Evolutionary conservation across 768 basidiomycete genomes (phyloP).

Genomic region (Calocybe cyanea): DNA sequence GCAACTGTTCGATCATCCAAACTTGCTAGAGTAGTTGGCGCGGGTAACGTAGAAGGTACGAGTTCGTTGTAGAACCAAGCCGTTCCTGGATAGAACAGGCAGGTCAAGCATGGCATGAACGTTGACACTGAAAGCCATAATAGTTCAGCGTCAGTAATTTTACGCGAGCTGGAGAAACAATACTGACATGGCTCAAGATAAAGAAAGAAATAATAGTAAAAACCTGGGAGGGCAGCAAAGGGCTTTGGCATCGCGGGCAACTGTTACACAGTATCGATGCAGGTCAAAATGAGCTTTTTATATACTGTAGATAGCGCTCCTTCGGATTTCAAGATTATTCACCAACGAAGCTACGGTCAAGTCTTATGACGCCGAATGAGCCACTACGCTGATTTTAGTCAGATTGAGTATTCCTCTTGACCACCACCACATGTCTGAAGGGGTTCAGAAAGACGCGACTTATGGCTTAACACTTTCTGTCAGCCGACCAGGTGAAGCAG

Average conservation of each 20-base stretch:
- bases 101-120: constrained; percentile 31
- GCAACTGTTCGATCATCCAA: constrained; percentile 53
- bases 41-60: constrained; percentile 41
- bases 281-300: no score
- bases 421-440: constrained; percentile 11
- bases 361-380: background rate
- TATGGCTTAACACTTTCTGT: constrained; percentile 11
- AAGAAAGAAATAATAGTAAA: constrained; percentile 60
- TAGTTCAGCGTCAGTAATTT: background rate
- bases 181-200: constrained; percentile 60
- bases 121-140: constrained; percentile 32
- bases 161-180: background rate
- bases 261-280: no score
- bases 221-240: constrained; percentile 59
- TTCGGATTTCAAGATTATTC: no score
- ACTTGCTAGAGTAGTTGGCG: constrained; percentile 18
- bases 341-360: background rate
- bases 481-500: constrained; percentile 7
- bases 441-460: constrained; percentile 8
- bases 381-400: constrained; percentile 1
- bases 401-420: constrained; percentile 1
- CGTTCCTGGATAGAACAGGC: constrained; percentile 57
- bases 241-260: constrained; percentile 10
- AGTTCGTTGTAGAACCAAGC: constrained; percentile 67
- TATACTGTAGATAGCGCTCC: no score